Percentiles rank a stretch among this genome's conserved stretches.
These are phyloP conservation scores for Parietaria judaica DNA, from an alignment of 306 rosid species.

Conservation along the genomic window DNA sequence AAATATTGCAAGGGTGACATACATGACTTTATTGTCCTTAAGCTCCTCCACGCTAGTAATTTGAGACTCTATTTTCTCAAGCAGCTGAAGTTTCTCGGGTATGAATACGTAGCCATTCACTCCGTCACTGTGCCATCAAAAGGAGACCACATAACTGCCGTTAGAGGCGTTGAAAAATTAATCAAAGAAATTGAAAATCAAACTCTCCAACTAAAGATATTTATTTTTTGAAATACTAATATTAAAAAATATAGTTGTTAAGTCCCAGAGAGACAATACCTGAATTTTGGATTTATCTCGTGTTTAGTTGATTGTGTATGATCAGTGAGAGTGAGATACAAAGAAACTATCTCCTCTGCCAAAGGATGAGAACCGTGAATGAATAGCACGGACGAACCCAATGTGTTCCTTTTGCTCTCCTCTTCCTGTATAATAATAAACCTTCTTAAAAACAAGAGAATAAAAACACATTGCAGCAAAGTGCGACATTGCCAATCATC, in stretches of 20 bases:
- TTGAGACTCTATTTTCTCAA: constrained; percentile 17
- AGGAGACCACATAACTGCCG: background rate
- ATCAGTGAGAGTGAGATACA: background rate
- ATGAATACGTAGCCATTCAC: constrained; percentile 21
- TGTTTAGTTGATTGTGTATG: background rate
- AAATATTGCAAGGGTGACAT: constrained; percentile 1
- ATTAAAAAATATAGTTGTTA: no score
- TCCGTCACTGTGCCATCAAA: constrained; percentile 17
- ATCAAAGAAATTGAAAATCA: background rate
- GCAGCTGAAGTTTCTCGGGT: constrained; percentile 15
- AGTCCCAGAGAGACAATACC: constrained; percentile 3
- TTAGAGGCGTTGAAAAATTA: background rate
- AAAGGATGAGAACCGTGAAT: constrained; percentile 17
- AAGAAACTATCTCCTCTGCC: constrained; percentile 2
- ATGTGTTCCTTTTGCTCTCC: constrained; percentile 19
- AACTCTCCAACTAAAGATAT: background rate
- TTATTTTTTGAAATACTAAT: background rate
- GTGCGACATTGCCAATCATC: no score
- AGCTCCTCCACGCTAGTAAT: constrained; percentile 18
- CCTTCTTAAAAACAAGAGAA: background rate
- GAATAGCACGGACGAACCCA: constrained; percentile 18
- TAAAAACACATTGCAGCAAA: no score
- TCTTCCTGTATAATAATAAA: constrained; percentile 17
- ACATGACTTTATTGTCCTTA: constrained; percentile 18
- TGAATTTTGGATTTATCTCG: constrained; percentile 12